Base-by-base conservation (phyloP, 306 rosid species). In the Abrus precatorius region DNA sequence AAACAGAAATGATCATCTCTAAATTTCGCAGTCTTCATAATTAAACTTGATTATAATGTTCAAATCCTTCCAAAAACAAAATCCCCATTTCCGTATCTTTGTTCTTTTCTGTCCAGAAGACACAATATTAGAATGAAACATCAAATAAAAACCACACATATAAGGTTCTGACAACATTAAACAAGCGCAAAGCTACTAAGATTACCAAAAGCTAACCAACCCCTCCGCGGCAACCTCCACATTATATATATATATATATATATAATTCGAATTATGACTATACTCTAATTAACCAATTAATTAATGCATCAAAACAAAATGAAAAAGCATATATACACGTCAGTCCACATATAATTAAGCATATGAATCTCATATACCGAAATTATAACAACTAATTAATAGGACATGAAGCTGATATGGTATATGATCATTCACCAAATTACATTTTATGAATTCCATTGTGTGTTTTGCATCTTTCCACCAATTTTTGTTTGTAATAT, bases 1-100 rank as follows among this genome's bases (percentile, higher is more conserved):
- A 54, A 80, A 63, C 82, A 75, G 1, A 29, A 69, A 80, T 80
- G 70, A 75, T 80, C 78, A 52, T 67, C 74, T 44, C 9, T 44
- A 61, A 5, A 32, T 67, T 62, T 61, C 38, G 72, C 76, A 56
- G 36, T 63, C 85, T 40, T 75, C 72, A 72, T 75, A 29, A 80
- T 84, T 76, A 49, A 74, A 12, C 80, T 72, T 41, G 69, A 70
- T 71, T 45, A 60, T 47, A 30, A 43, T 59, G 76, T 9, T 12
- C 56, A 13, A 69, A 47, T 55, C 56, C 11, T 60, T 74, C 56
- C 53, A 43, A 44, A 81, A 65, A 76, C 80, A 74, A 40, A 43
- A 3, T 11, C 57, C 79, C 43, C 56, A 34, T 54, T 55, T 74
- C 78, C 41, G 2, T 74, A 43, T 57, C 32, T 9, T 57, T 43